phyloP scores from a whole-genome alignment of 306 rosid species.

The Ormosia emarginata region DNA sequence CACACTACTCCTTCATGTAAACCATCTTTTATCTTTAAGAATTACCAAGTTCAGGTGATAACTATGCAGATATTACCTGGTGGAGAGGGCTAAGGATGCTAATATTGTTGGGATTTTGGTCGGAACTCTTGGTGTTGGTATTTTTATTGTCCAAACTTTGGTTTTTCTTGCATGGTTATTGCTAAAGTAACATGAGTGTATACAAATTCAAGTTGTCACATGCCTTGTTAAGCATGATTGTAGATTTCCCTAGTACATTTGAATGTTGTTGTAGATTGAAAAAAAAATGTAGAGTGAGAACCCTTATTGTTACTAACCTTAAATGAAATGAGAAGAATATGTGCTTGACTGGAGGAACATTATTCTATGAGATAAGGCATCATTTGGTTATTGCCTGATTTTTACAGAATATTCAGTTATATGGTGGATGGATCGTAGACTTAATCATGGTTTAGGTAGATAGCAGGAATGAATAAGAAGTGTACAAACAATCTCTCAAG shows the following conservation, averaged over 20 bases:
- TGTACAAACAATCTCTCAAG: conserved; percentile 7
- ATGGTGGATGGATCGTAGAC: neutral
- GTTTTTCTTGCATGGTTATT: conserved; percentile 12
- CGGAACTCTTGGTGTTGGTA: conserved; percentile 97
- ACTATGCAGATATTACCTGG: conserved; percentile 76
- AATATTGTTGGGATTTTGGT: conserved; percentile 83
- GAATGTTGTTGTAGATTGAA: neutral
- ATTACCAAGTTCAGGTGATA: neutral
- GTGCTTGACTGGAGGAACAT: neutral
- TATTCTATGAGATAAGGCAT: neutral
- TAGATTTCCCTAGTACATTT: neutral
- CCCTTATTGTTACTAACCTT: neutral
- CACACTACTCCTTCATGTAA: neutral
- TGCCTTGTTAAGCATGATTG: neutral
- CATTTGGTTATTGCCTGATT: neutral
- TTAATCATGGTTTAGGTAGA: conserved; percentile 1
- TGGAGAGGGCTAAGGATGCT: conserved; percentile 96
- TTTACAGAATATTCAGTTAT: neutral
- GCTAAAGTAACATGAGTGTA: neutral
- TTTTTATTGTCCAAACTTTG: neutral
- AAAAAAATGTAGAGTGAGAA: neutral
- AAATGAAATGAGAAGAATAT: conserved; percentile 4
- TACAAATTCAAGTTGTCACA: neutral
- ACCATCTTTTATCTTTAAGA: neutral
- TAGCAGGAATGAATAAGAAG: neutral